A percentile compares a stretch with the other conserved stretches of the same genome.
phyloP scores from a whole-genome alignment of 2,329 filamentous ascomycete genomes.

The Leptographium wingfieldii region DNA sequence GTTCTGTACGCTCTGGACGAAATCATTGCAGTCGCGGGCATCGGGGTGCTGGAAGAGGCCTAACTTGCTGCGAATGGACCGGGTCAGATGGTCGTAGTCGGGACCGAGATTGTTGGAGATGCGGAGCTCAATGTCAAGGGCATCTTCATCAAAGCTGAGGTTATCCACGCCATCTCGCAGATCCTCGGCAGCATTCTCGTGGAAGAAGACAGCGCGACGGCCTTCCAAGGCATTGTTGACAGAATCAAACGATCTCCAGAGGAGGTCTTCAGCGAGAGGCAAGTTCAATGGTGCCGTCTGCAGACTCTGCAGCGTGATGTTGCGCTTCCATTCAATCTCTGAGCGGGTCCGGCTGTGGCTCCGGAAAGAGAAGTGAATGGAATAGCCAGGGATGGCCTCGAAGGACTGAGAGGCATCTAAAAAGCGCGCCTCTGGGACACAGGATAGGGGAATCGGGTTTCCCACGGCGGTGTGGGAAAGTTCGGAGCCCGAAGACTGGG shows the following conservation, averaged over 20 bases:
- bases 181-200: conserved; percentile 23
- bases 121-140: conserved; percentile 31
- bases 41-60: conserved; percentile 32
- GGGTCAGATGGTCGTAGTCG: conserved; percentile 29
- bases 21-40: conserved; percentile 30
- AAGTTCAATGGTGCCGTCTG: conserved; percentile 36
- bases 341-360: conserved; percentile 25
- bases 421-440: conserved; percentile 32
- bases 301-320: conserved; percentile 30
- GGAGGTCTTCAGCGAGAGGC: conserved; percentile 30
- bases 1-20: conserved; percentile 26
- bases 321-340: conserved; percentile 24
- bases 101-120: conserved; percentile 38
- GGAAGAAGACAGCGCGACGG: conserved; percentile 28
- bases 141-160: conserved; percentile 28
- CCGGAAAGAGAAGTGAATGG: conserved; percentile 31
- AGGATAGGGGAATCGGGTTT: conserved; percentile 31
- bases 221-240: conserved; percentile 28
- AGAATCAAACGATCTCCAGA: conserved; percentile 30
- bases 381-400: conserved; percentile 36
- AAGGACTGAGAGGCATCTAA: conserved; percentile 31
- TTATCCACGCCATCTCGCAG: conserved; percentile 24
- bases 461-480: conserved; percentile 27
- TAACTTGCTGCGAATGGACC: conserved; percentile 29
- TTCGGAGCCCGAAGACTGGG: conserved; percentile 15